Percentiles rank a stretch among this genome's conserved stretches.
Conservation (phyloP, 108 stramenopile genomes). For the Pseudonitzschia multiseries region DNA sequence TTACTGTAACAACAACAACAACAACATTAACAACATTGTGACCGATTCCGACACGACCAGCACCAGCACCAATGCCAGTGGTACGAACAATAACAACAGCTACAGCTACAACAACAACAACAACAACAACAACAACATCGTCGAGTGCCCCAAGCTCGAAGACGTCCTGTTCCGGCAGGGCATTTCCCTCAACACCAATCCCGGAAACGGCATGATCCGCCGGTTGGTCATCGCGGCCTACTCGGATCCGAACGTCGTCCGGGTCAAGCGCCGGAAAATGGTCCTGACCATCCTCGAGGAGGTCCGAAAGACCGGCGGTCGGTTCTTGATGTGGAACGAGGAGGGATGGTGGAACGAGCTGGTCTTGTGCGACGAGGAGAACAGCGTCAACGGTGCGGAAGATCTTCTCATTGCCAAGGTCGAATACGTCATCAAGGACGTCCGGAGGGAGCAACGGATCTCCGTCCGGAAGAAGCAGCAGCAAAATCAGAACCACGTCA, state of each 20-base stretch:
- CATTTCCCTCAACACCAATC: not conserved
- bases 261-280: not conserved
- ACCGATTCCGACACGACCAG: too few relatives aligned
- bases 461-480: constrained; percentile 1
- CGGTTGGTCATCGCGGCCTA: not conserved
- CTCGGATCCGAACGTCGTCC: not conserved
- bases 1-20: too few relatives aligned
- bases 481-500: not conserved
- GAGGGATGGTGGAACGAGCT: constrained; percentile 11
- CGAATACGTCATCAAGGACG: constrained; percentile 12
- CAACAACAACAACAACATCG: not conserved
- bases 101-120: not conserved
- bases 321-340: constrained; percentile 12
- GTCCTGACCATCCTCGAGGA: constrained; percentile 1
- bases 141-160: not conserved
- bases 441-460: not conserved
- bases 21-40: too few relatives aligned
- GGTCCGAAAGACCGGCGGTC: not conserved
- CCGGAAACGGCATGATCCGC: constrained; percentile 1
- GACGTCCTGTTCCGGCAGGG: constrained; percentile 10
- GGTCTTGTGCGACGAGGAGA: not conserved
- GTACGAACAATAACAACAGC: too few relatives aligned
- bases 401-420: not conserved
- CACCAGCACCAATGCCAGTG: too few relatives aligned
- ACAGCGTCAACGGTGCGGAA: not conserved